Percentiles rank a stretch among this genome's conserved stretches.
These are phyloP conservation scores for Tetraselmis chui DNA, from an alignment of 139 green algal genomes.

Conservation along the genomic window DNA sequence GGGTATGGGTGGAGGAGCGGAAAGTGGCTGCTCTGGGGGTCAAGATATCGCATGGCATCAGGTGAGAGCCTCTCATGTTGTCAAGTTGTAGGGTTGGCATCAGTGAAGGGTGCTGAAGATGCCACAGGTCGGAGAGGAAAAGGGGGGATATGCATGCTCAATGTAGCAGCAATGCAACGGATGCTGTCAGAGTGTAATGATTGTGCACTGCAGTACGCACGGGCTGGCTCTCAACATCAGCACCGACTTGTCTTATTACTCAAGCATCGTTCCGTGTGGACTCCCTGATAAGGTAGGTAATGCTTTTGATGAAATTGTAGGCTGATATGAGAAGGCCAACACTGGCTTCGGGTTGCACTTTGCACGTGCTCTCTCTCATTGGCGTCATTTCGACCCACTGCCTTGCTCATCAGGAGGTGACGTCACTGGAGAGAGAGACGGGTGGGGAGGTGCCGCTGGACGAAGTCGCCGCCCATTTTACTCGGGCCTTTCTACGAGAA, in stretches of 20 bases:
- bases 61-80: slow-evolving; percentile 1
- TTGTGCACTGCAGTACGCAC: slow-evolving; percentile 43
- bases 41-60: slow-evolving; percentile 73
- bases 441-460: neutral
- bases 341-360: neutral
- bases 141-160: neutral
- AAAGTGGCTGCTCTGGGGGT: slow-evolving; percentile 92
- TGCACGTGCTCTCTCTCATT: neutral
- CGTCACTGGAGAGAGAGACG: neutral
- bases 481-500: neutral
- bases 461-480: neutral
- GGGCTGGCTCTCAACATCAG: slow-evolving; percentile 84
- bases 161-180: neutral
- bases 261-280: slow-evolving; percentile 77
- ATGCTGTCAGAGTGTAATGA: neutral
- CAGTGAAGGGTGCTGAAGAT: too few species aligned
- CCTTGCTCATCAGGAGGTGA: neutral
- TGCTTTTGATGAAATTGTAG: neutral
- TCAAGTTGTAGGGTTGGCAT: too few species aligned
- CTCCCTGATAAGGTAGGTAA: slow-evolving; percentile 32
- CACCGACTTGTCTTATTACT: slow-evolving; percentile 64
- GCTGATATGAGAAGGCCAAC: neutral
- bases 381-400: too few species aligned
- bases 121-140: too few species aligned
- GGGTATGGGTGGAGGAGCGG: slow-evolving; percentile 78